These are phyloP conservation scores for Uncinocarpus reesii DNA, from an alignment of 2,329 filamentous ascomycete genomes.

Conservation along the genomic window DNA sequence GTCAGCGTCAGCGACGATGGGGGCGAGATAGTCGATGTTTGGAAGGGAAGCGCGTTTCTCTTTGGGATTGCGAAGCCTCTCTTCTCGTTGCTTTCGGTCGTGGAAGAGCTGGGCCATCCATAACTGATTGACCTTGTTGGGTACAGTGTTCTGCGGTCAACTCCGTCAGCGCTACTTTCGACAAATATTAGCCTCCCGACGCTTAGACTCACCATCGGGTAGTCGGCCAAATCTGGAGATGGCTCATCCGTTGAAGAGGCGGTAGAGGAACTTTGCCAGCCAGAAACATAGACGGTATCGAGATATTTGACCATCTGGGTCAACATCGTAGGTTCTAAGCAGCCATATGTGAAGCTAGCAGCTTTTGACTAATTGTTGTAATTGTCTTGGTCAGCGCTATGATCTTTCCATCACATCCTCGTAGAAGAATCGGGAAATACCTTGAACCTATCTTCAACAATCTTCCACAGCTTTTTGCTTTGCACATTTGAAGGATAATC, in stretches of 20 bases:
- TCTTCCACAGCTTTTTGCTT: constrained; percentile 89
- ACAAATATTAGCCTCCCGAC: neutral
- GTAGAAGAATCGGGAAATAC: constrained; percentile 38
- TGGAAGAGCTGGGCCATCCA: constrained; percentile 99
- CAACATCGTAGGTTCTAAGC: constrained; percentile 94
- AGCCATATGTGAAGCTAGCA: constrained; percentile 91
- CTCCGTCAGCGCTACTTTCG: neutral
- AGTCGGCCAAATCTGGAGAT: constrained; percentile 94
- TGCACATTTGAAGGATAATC: constrained; percentile 82
- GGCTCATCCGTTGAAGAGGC: constrained; percentile 92
- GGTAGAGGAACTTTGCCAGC: constrained; percentile 96
- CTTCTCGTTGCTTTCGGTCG: constrained; percentile 96
- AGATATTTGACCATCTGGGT: constrained; percentile 99
- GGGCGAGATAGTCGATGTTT: constrained; percentile 86
- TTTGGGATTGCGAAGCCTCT: constrained; percentile 69
- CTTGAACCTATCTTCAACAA: constrained; percentile 76
- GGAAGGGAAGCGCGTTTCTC: constrained; percentile 60
- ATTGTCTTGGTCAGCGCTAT: neutral
- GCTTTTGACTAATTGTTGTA: constrained; percentile 54
- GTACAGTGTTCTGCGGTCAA: constrained; percentile 74
- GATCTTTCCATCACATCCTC: neutral
- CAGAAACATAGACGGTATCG: constrained; percentile 96
- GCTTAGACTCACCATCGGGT: constrained; percentile 62
- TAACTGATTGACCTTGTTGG: constrained; percentile 94
- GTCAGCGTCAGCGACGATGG: constrained; percentile 93